Conservation (phyloP, 768 basidiomycete species). For the Pulveroboletus sp. region DNA sequence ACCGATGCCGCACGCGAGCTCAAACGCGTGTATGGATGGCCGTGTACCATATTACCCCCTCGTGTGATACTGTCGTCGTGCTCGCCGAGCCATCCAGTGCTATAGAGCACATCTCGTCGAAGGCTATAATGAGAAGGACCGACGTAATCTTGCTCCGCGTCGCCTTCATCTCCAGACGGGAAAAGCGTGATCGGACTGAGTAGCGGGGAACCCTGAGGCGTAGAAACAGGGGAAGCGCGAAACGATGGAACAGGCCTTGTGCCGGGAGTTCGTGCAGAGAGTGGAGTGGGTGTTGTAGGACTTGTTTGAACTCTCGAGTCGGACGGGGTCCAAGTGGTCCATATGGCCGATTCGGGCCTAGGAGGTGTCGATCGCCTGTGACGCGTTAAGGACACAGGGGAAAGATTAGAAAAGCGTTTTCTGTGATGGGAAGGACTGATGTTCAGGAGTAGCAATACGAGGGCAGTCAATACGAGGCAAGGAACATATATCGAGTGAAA, state of each 20-base stretch:
- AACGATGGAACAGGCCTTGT: constrained; percentile 32
- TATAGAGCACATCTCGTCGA: constrained; percentile 34
- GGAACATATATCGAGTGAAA: constrained; percentile 64
- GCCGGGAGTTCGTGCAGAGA: constrained; percentile 39
- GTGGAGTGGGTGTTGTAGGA: constrained; percentile 36
- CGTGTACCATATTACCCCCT: not conserved
- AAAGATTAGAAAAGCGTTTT: constrained; percentile 20
- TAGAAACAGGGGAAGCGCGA: constrained; percentile 34
- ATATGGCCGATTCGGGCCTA: constrained; percentile 35
- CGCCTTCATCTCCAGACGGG: constrained; percentile 41
- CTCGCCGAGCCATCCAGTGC: constrained; percentile 29
- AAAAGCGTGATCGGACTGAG: constrained; percentile 35
- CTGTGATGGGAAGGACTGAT: constrained; percentile 21
- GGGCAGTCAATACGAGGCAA: constrained; percentile 48
- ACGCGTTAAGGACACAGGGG: constrained; percentile 32
- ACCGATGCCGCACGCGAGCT: not conserved
- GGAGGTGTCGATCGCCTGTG: constrained; percentile 21
- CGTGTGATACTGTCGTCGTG: constrained; percentile 7
- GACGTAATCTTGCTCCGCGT: constrained; percentile 40
- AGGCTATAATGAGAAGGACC: constrained; percentile 47
- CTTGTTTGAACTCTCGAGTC: constrained; percentile 34
- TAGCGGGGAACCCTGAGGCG: constrained; percentile 39
- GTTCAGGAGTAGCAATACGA: constrained; percentile 45
- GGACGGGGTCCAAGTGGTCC: constrained; percentile 41
- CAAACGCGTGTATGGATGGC: not conserved